Base-by-base conservation (phyloP, 78 protist species). In the Dictyostelium intermedium region DNA sequence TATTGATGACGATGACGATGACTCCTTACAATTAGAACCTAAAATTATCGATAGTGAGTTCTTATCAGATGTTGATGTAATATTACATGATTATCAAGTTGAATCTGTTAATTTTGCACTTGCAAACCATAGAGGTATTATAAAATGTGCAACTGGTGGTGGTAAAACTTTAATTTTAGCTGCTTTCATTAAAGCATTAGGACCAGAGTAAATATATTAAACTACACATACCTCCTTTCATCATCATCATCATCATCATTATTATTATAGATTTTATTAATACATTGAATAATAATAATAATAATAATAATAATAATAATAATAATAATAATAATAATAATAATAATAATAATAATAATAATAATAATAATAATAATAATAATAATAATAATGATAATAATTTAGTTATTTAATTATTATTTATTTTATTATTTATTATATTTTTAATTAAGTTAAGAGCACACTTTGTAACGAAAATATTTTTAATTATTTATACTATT, bases 141-240 rank as follows among this genome's bases (percentile, higher is more conserved):
- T 91, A 16, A 91, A 91, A 60, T 91, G 95, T 84, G 95, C 95
- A 27, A 91, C 95, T 13, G 95, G 95, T 41, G 95, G 95, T 91
- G 95, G 95, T 20, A 91, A 91, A 72, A 91, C 95, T 23, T 32
- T 91, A 53, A 91, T 91, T 76, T 43, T 91, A 30, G 91, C 95
- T 1, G 41, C 82, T n/a, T 30, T 91, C 20, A 84, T 91, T 20
- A 91, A 91, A 73, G 86, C 95, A 43, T 20, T 91, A 25, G 91
- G 91, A 5, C 14, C 43, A 56, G 79, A 41, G 84, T 85, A 85
- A 63, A 3, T 63, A 63, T 66, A 20, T 16, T 16, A 41, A 41
- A 41, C n/a, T n/a, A n/a, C n/a, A n/a, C n/a, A n/a, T n/a, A n/a
- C n/a, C n/a, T n/a, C n/a, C n/a, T n/a, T n/a, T n/a, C n/a, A n/a